Conservation (phyloP, 2,329 filamentous ascomycete genomes). For the Penicillium oxalicum region DNA sequence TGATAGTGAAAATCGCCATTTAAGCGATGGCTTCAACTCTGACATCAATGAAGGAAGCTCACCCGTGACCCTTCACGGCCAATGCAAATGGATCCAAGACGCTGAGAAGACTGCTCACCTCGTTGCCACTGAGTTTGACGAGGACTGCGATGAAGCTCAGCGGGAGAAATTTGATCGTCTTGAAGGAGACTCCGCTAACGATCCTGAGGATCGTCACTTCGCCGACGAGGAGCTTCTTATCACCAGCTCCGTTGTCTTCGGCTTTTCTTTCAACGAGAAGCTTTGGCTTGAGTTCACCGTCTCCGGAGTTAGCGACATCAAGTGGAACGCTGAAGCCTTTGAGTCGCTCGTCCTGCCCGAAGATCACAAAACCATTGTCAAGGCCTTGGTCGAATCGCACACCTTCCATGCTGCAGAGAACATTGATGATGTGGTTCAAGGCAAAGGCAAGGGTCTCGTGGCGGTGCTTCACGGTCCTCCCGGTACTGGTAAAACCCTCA, state of each 20-base stretch:
- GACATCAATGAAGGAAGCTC: conserved; percentile 35
- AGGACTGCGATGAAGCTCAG: conserved; percentile 50
- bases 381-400: conserved; percentile 75
- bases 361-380: conserved; percentile 63
- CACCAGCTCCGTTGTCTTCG: conserved; percentile 75
- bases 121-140: conserved; percentile 52
- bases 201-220: conserved; percentile 49
- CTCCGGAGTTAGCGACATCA: conserved; percentile 70
- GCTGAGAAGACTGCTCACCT: conserved; percentile 49
- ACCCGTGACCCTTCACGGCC: conserved; percentile 32
- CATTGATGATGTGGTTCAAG: conserved; percentile 75
- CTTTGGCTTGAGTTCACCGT: conserved; percentile 85
- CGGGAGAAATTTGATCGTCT: conserved; percentile 55
- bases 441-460: conserved; percentile 81
- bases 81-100: conserved; percentile 51
- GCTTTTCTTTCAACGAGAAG: conserved; percentile 83
- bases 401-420: conserved; percentile 75
- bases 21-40: conserved; percentile 29
- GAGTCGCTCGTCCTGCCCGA: conserved; percentile 67
- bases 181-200: conserved; percentile 29
- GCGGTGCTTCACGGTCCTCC: conserved; percentile 77
- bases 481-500: conserved; percentile 83
- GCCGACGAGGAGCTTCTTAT: conserved; percentile 79
- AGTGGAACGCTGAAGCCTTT: conserved; percentile 79
- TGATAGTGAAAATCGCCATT: conserved; percentile 39